These are phyloP conservation scores for Striga asiatica DNA, from an alignment of 257 asterid species.

Conservation along the genomic window DNA sequence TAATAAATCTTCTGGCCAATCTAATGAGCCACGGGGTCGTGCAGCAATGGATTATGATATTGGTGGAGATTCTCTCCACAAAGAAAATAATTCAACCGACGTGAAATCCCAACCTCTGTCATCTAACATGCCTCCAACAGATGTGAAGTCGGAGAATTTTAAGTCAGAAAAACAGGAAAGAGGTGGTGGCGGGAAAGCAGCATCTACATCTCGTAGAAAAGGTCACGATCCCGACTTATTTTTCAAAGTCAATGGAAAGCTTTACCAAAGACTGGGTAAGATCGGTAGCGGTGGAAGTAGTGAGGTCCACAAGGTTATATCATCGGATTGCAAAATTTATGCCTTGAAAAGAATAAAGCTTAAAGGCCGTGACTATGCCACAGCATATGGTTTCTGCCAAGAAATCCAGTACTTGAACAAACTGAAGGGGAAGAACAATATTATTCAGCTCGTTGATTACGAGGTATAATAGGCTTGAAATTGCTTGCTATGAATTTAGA, in stretches of 20 bases:
- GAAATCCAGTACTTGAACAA: slow-evolving; percentile 76
- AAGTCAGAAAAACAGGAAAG: slow-evolving; percentile 51
- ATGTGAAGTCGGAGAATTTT: slow-evolving; percentile 37
- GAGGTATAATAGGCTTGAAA: slow-evolving; percentile 52
- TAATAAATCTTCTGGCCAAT: slow-evolving; percentile 15
- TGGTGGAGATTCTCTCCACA: slow-evolving; percentile 21
- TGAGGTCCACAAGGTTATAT: slow-evolving; percentile 97
- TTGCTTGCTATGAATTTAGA: neutral
- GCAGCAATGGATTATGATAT: slow-evolving; percentile 25
- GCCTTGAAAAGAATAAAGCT: slow-evolving; percentile 92
- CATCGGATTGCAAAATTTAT: slow-evolving; percentile 82
- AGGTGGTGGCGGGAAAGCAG: slow-evolving; percentile 40
- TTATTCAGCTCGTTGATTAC: slow-evolving; percentile 84
- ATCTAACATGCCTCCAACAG: slow-evolving; percentile 29
- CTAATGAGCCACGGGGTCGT: slow-evolving; percentile 26
- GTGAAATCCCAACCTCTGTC: slow-evolving; percentile 34
- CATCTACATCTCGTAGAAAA: slow-evolving; percentile 67
- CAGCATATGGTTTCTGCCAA: slow-evolving; percentile 95
- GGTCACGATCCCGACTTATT: slow-evolving; percentile 77
- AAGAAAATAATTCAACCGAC: slow-evolving; percentile 27
- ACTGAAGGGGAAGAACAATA: slow-evolving; percentile 73
- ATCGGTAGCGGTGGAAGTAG: slow-evolving; percentile 99
- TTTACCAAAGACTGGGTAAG: slow-evolving; percentile 95
- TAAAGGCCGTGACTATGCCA: slow-evolving; percentile 95
- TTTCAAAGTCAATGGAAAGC: slow-evolving; percentile 92